Evolutionary conservation across 2,329 filamentous ascomycete species (phyloP).

Genomic region (Clarireedia paspali): DNA sequence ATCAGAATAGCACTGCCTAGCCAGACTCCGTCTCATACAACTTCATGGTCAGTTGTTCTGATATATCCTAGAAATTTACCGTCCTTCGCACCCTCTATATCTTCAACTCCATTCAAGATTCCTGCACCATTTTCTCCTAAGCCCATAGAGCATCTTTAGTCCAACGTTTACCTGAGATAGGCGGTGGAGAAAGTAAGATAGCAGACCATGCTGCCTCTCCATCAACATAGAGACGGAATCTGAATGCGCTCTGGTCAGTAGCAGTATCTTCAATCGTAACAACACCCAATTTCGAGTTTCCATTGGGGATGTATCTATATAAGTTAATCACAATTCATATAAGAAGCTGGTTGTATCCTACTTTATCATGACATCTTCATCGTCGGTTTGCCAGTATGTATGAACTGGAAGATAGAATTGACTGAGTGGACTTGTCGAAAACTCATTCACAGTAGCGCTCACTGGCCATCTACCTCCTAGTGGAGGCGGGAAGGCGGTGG

Average conservation of each 20-base stretch:
- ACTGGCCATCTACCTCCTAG: slow-evolving; percentile 53
- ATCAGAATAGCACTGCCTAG: no score
- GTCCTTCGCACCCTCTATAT: background rate
- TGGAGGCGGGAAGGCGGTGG: slow-evolving; percentile 68
- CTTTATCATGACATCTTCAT: slow-evolving; percentile 78
- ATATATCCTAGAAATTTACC: background rate
- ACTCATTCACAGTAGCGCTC: slow-evolving; percentile 71
- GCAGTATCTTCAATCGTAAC: slow-evolving; percentile 67
- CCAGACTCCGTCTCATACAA: no score
- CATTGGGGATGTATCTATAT: slow-evolving; percentile 66
- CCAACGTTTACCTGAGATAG: slow-evolving; percentile 19
- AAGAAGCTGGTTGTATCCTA: slow-evolving; percentile 39
- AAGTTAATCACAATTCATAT: slow-evolving; percentile 17
- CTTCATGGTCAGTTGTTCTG: no score
- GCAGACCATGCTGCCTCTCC: slow-evolving; percentile 71
- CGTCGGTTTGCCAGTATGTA: slow-evolving; percentile 75
- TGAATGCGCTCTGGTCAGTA: slow-evolving; percentile 63
- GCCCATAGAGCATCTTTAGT: slow-evolving; percentile 28
- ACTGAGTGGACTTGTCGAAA: slow-evolving; percentile 81
- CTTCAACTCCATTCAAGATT: background rate
- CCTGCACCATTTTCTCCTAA: slow-evolving; percentile 6
- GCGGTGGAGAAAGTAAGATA: slow-evolving; percentile 41
- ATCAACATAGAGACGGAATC: slow-evolving; percentile 77
- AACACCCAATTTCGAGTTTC: slow-evolving; percentile 82
- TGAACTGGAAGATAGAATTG: slow-evolving; percentile 88